Percentiles rank a stretch among this genome's conserved stretches.
Evolutionary conservation across 2,329 filamentous ascomycete genomes (phyloP).

Genomic region (Fonsecaea monophora): DNA sequence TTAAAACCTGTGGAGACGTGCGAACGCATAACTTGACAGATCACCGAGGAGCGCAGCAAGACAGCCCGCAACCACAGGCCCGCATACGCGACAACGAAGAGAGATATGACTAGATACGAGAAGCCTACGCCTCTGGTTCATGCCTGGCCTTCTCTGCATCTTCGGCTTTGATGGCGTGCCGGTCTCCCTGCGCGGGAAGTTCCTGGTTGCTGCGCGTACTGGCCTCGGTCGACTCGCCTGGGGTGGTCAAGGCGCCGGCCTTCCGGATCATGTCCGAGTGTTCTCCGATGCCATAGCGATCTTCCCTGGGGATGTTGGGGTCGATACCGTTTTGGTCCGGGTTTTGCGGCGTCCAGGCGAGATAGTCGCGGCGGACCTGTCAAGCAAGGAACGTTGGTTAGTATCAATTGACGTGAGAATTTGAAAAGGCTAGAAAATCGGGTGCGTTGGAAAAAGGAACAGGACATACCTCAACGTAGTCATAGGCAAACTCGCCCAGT

Average conservation of each 20-base stretch:
- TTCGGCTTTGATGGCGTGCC: constrained; percentile 37
- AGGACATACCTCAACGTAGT: constrained; percentile 53
- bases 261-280: constrained; percentile 67
- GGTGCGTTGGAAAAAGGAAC: background rate
- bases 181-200: constrained; percentile 35
- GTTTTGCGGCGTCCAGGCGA: constrained; percentile 58
- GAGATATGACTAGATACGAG: background rate
- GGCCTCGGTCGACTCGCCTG: constrained; percentile 4
- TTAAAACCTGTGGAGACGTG: no score
- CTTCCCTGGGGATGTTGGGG: constrained; percentile 62
- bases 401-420: no score
- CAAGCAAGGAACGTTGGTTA: background rate
- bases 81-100: no score
- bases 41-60: no score
- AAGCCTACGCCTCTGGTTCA: background rate
- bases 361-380: constrained; percentile 56
- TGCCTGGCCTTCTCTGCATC: constrained; percentile 42
- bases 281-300: constrained; percentile 66
- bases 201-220: constrained; percentile 20
- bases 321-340: constrained; percentile 48
- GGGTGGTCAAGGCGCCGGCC: background rate
- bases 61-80: no score
- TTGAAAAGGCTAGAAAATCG: no score
- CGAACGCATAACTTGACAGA: no score
- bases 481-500: constrained; percentile 59